Percentiles rank a stretch among this genome's conserved stretches.
Conservation (phyloP, 1,284 basidiomycete species). For the Fomitopsis schrenkii region DNA sequence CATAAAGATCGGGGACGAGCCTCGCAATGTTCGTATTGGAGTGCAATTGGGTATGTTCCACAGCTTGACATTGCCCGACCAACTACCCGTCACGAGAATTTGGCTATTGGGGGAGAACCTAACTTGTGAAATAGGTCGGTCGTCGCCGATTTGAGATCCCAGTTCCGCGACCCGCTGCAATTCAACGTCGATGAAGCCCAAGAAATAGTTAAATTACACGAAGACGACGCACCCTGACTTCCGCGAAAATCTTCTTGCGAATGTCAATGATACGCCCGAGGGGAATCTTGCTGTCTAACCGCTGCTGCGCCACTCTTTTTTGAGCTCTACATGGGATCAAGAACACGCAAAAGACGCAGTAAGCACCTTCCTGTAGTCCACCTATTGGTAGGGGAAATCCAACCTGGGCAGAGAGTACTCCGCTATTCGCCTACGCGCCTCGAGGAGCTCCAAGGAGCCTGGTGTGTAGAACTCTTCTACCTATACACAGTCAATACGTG, state of each 20-base stretch:
- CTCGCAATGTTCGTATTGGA: constrained; percentile 67
- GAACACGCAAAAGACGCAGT: constrained; percentile 43
- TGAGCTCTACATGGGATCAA: constrained; percentile 73
- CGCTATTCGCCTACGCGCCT: constrained; percentile 81
- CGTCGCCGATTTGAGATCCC: constrained; percentile 97
- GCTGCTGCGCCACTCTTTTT: constrained; percentile 86
- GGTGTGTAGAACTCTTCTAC: constrained; percentile 97
- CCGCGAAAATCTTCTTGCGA: constrained; percentile 83
- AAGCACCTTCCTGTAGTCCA: constrained; percentile 66
- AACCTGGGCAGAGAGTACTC: constrained; percentile 92
- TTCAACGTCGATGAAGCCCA: background rate
- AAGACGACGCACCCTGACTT: constrained; percentile 72
- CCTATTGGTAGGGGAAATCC: constrained; percentile 57
- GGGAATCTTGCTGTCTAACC: constrained; percentile 83
- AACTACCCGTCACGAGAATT: constrained; percentile 88
- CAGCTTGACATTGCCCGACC: constrained; percentile 92
- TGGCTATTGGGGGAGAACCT: constrained; percentile 92
- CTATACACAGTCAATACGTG: constrained; percentile 27
- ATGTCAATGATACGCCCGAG: constrained; percentile 88
- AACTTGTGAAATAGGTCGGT: constrained; percentile 90
- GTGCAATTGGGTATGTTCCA: constrained; percentile 95
- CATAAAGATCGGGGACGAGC: constrained; percentile 33
- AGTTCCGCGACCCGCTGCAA: constrained; percentile 82
- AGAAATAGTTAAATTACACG: constrained; percentile 2
- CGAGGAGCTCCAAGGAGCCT: constrained; percentile 81